Percentiles rank a stretch among this genome's conserved stretches.
phyloP scores from a whole-genome alignment of 164 flowering plant genomes.

The Nymphaea thermarum region DNA sequence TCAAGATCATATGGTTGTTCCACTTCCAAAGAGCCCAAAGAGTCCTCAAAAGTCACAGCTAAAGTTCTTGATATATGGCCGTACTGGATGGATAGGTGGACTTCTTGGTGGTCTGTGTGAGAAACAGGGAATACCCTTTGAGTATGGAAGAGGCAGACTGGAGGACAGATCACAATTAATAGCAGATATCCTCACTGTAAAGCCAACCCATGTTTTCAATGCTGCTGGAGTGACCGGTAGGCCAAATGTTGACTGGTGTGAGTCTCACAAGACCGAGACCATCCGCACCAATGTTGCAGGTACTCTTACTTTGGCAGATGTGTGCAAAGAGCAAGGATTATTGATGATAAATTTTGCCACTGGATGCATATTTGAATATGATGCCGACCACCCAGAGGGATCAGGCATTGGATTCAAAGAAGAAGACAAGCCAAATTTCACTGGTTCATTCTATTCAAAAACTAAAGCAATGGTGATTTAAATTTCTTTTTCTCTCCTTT shows the following conservation, averaged over 20 bases:
- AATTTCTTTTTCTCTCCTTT: background rate
- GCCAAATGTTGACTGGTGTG: constrained; percentile 74
- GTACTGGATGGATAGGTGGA: constrained; percentile 68
- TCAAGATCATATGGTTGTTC: constrained; percentile 29
- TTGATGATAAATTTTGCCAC: constrained; percentile 57
- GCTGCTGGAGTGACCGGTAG: constrained; percentile 72
- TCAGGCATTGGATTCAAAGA: constrained; percentile 66
- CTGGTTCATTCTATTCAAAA: constrained; percentile 60
- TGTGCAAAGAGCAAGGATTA: constrained; percentile 50
- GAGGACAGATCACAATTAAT: constrained; percentile 38
- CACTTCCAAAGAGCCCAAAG: constrained; percentile 16
- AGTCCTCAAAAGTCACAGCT: constrained; percentile 22
- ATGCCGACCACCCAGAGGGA: constrained; percentile 49
- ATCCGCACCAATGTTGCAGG: constrained; percentile 61
- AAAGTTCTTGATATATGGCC: constrained; percentile 60
- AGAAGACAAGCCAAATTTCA: constrained; percentile 61
- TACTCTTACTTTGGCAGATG: constrained; percentile 55
- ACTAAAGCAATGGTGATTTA: constrained; percentile 58
- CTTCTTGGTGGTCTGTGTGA: constrained; percentile 49
- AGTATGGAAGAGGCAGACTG: constrained; percentile 54
- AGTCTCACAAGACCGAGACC: constrained; percentile 56
- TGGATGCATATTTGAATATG: constrained; percentile 64
- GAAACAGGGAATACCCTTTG: constrained; percentile 45
- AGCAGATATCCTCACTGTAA: constrained; percentile 37
- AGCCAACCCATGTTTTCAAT: constrained; percentile 60